Evolutionary conservation across 2,329 filamentous ascomycete genomes (phyloP).

Genomic region (Colletotrichum tanaceti): DNA sequence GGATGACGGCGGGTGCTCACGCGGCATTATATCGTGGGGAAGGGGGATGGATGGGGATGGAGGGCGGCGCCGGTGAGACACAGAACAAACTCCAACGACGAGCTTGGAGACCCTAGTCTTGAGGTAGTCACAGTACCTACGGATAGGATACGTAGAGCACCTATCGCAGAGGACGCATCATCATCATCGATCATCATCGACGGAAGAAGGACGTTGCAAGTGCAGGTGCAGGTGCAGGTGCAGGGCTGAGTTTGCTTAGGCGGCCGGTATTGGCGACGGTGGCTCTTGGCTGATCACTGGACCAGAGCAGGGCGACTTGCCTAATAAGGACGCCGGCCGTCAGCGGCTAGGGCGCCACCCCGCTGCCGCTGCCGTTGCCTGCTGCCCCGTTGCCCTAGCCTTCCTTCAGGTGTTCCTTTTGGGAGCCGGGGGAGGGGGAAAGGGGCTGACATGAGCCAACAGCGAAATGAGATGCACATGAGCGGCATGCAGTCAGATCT

Average conservation of each 20-base stretch:
- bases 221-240: constrained; percentile 25
- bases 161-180: background rate
- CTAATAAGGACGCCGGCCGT: constrained; percentile 17
- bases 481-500: constrained; percentile 35
- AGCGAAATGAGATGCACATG: constrained; percentile 1
- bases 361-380: constrained; percentile 32
- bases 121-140: constrained; percentile 5
- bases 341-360: constrained; percentile 35
- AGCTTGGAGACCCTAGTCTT: constrained; percentile 6
- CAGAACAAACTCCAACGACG: constrained; percentile 9
- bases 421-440: background rate
- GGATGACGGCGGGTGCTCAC: constrained; percentile 31
- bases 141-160: background rate
- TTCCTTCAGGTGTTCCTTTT: background rate
- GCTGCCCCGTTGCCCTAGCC: background rate
- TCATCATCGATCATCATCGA: background rate
- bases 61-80: constrained; percentile 31
- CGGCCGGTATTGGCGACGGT: constrained; percentile 27
- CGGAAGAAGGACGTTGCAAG: background rate
- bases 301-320: constrained; percentile 29
- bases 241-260: constrained; percentile 28
- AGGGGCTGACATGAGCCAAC: constrained; percentile 23
- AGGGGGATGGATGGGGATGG: constrained; percentile 18
- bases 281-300: constrained; percentile 36
- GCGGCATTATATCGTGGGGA: constrained; percentile 37